Percentiles rank a stretch among this genome's conserved stretches.
Evolutionary conservation across 2,329 filamentous ascomycete genomes (phyloP).

Genomic region (Botrytis porri): DNA sequence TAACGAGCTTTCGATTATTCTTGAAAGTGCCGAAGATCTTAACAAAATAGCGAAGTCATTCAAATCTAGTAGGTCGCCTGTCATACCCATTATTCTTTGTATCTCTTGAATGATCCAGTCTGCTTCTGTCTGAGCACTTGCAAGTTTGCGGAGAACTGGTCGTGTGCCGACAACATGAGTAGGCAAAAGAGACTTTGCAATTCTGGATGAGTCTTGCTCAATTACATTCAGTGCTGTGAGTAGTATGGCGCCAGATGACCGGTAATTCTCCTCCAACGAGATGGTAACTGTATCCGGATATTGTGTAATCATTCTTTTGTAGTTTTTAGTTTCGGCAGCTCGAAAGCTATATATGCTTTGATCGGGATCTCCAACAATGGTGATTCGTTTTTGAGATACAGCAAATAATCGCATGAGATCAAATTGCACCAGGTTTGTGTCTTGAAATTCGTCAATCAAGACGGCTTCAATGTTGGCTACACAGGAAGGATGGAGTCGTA

Average conservation of each 20-base stretch:
- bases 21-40: conserved; percentile 77
- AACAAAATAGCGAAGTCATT: conserved; percentile 84
- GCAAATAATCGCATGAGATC: conserved; percentile 90
- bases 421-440: conserved; percentile 93
- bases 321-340: conserved; percentile 86
- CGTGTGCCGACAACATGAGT: conserved; percentile 76
- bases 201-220: conserved; percentile 79
- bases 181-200: conserved; percentile 74
- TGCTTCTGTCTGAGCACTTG: conserved; percentile 69
- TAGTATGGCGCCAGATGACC: conserved; percentile 83
- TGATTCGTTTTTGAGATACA: conserved; percentile 70
- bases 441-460: conserved; percentile 95
- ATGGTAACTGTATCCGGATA: conserved; percentile 79
- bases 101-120: conserved; percentile 88
- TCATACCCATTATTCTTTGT: conserved; percentile 64
- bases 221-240: conserved; percentile 80
- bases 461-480: conserved; percentile 89
- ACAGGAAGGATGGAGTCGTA: conserved; percentile 70
- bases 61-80: conserved; percentile 67
- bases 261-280: conserved; percentile 89
- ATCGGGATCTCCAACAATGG: conserved; percentile 93
- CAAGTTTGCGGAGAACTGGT: conserved; percentile 76
- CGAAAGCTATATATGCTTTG: conserved; percentile 98
- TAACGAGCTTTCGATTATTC: conserved; percentile 80
- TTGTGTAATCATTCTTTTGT: conserved; percentile 71